phyloP scores from a whole-genome alignment of 345 rosid species.

The Murraya paniculata region DNA sequence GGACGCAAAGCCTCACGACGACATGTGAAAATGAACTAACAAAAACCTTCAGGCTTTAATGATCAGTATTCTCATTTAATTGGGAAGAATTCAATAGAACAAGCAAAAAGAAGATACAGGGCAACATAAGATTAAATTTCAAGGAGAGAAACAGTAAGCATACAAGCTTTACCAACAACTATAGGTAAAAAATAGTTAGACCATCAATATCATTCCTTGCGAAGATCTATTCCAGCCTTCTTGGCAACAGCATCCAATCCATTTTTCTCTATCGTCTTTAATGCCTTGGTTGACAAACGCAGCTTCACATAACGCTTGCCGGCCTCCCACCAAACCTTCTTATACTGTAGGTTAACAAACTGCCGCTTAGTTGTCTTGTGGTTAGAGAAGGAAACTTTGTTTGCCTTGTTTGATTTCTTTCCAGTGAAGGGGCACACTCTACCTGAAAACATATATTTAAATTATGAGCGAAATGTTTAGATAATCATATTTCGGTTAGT shows the following conservation, averaged over 20 bases:
- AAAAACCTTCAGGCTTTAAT: not conserved
- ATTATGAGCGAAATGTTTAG: not conserved
- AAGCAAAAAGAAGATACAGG: not conserved
- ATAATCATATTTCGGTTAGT: not conserved
- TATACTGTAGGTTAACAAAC: slow-evolving; percentile 89
- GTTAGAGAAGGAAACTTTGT: slow-evolving; percentile 91
- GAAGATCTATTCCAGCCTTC: slow-evolving; percentile 91
- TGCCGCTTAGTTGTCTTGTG: slow-evolving; percentile 92
- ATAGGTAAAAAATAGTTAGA: not conserved
- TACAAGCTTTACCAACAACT: not conserved
- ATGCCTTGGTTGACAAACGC: slow-evolving; percentile 79
- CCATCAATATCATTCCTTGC: slow-evolving; percentile 43
- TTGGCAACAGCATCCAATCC: slow-evolving; percentile 96
- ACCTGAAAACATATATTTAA: slow-evolving; percentile 43
- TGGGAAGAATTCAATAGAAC: not conserved
- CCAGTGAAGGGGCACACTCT: slow-evolving; percentile 93
- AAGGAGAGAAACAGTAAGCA: not conserved
- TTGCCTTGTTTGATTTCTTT: slow-evolving; percentile 87
- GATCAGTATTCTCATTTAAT: slow-evolving; percentile 1
- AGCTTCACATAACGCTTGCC: slow-evolving; percentile 84
- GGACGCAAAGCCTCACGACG: not conserved
- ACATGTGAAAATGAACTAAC: not conserved
- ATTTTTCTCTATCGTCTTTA: slow-evolving; percentile 92
- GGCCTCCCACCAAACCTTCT: slow-evolving; percentile 95
- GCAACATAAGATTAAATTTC: not conserved